Base-by-base conservation (phyloP, 2,329 filamentous ascomycete species). In the Amauroascus niger region DNA sequence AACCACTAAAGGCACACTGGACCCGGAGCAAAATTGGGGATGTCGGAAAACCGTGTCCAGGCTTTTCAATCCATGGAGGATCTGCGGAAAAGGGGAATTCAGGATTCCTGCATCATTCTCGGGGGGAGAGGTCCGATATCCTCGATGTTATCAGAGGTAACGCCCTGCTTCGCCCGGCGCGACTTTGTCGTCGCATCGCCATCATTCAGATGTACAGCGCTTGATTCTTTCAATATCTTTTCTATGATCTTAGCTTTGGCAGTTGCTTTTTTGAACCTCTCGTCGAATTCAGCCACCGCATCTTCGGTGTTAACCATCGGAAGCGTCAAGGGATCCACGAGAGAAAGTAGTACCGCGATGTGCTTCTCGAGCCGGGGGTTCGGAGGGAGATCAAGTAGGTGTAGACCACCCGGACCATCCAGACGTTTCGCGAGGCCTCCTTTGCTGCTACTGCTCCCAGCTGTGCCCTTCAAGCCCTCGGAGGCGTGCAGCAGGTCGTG, bases 261-360 rank as follows among this genome's bases (percentile, higher is more conserved):
- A 61, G 82, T 80, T 3, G 89, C 91, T 59, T 87, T 80, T 71
- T 90, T 93, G 37, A 95, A 66, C 11, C 90, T 78, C 66, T 96
- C 88, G 63, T 98, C 93, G 64, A 95, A 90, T 63, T 96, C 90
- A 49, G 86, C 85, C 20, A 98, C 89, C 0, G 85, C 84, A 45
- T 95, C 88, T 65, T 97, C 91, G 3, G 81, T 85, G 65, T 98
- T 98, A 55, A 84, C 78, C 18, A 83, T 90, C 14, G 83, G 83
- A 41, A 96, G 71, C 1, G 83, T 91, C 4, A 82, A 82, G 0
- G 84, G 83, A 66, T 95, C 88, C 2, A 88, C 83, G 13, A 96
- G 75, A 22, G 85, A 83, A 57, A 88, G 83, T 8, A 97, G 75
- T 6, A 82, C 79, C 30, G 79, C 76, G 53, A 96, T 71, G 64